Conservation (phyloP, 208 protist genomes). For the Sergeia podlipaevii region DNA sequence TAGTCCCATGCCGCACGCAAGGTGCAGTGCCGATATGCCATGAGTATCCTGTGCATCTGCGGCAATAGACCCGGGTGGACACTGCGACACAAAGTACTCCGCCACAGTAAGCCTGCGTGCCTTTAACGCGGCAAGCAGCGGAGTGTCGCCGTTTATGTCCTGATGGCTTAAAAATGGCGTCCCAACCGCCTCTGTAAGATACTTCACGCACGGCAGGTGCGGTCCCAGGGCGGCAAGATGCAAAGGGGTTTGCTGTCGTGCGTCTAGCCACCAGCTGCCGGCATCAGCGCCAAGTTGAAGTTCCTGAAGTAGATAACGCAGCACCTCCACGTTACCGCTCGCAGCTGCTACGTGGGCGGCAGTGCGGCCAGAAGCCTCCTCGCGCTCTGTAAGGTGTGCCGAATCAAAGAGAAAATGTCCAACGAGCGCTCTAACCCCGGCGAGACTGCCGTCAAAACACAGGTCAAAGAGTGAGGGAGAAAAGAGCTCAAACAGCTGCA, state of each 20-base stretch:
- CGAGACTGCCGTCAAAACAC: constrained; percentile 46
- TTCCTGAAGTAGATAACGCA: constrained; percentile 57
- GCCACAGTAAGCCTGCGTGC: constrained; percentile 27
- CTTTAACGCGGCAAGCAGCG: constrained; percentile 60
- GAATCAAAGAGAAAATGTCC: constrained; percentile 68
- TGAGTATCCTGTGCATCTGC: constrained; percentile 33
- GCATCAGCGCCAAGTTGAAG: constrained; percentile 20
- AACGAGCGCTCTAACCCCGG: constrained; percentile 38
- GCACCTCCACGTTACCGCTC: constrained; percentile 27
- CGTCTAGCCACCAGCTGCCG: constrained; percentile 29
- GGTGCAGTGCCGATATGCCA: constrained; percentile 57
- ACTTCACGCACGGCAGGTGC: constrained; percentile 33
- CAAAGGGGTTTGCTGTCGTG: constrained; percentile 56
- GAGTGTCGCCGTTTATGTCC: constrained; percentile 66
- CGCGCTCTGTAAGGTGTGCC: constrained; percentile 20
- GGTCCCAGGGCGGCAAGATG: constrained; percentile 57
- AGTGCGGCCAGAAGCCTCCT: constrained; percentile 31
- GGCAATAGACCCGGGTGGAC: constrained; percentile 29
- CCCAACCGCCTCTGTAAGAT: constrained; percentile 34
- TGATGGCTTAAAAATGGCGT: constrained; percentile 23
- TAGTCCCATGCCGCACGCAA: constrained; percentile 48
- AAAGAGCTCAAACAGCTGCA: constrained; percentile 48
- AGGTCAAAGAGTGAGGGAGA: constrained; percentile 60
- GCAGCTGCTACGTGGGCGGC: constrained; percentile 47
- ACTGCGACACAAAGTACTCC: constrained; percentile 45